Evolutionary conservation across 257 asterid species (phyloP).

Genomic region (Cinchona pubescens): DNA sequence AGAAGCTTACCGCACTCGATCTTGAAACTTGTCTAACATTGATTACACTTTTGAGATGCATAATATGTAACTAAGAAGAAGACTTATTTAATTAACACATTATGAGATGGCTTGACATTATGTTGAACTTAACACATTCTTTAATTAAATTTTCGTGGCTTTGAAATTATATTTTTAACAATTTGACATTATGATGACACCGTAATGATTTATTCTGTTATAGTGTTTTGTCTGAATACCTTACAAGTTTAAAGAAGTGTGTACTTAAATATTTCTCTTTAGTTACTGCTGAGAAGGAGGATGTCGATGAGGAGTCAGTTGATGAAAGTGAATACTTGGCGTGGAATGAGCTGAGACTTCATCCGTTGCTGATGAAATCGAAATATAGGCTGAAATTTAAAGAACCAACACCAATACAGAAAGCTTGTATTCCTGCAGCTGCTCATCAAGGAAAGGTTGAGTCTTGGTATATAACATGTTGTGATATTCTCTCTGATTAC

Average conservation of each 20-base stretch:
- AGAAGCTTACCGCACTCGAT: not conserved
- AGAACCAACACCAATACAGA: too few species aligned
- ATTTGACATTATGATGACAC: too few species aligned
- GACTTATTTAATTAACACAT: too few species aligned
- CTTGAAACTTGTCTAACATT: not conserved
- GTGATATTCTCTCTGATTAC: constrained; percentile 19
- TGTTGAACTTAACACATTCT: too few species aligned
- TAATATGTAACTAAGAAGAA: not conserved
- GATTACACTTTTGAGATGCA: not conserved
- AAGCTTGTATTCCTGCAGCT: constrained; percentile 91
- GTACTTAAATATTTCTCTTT: too few species aligned
- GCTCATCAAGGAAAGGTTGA: constrained; percentile 98
- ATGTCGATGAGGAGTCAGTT: constrained; percentile 45
- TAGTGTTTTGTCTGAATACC: not conserved
- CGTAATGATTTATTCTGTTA: not conserved
- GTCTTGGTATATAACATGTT: constrained; percentile 17
- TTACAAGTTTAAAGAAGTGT: too few species aligned
- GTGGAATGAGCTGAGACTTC: constrained; percentile 94
- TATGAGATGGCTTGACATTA: not conserved
- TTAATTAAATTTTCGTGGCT: not conserved
- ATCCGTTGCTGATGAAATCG: constrained; percentile 80
- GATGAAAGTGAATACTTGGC: constrained; percentile 72
- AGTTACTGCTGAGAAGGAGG: constrained; percentile 32
- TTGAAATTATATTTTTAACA: not conserved
- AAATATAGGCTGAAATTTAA: constrained; percentile 65